Conservation (phyloP, 106 monocot species). For the Platanthera guangdongensis region DNA sequence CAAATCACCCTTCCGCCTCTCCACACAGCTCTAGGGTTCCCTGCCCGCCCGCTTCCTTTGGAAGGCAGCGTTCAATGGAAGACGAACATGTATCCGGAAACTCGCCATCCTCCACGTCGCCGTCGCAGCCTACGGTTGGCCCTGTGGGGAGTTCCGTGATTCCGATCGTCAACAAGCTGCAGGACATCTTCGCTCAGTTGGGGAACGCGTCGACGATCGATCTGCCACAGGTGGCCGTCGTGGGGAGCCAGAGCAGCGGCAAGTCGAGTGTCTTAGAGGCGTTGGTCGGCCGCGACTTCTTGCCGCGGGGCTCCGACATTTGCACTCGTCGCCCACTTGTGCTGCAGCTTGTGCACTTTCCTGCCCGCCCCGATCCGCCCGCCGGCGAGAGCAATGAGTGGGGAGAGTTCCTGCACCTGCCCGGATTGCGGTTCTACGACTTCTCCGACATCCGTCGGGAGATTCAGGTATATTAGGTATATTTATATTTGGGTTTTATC, state of each 20-base stretch:
- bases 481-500: background rate
- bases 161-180: constrained; percentile 75
- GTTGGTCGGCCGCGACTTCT: constrained; percentile 80
- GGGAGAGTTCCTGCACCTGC: constrained; percentile 87
- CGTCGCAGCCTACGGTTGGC: constrained; percentile 8
- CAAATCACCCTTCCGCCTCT: too few species aligned
- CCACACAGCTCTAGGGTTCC: too few species aligned
- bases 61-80: constrained; percentile 11
- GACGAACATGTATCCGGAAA: constrained; percentile 10
- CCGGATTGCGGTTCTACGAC: constrained; percentile 52
- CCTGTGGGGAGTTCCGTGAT: constrained; percentile 49
- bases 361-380: constrained; percentile 3
- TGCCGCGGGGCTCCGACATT: constrained; percentile 71
- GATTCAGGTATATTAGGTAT: constrained; percentile 35
- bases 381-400: constrained; percentile 21
- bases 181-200: constrained; percentile 81
- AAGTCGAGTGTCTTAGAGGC: constrained; percentile 97
- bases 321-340: constrained; percentile 82
- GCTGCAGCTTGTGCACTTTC: constrained; percentile 66
- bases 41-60: background rate
- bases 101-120: background rate
- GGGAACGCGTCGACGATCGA: constrained; percentile 59
- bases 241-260: constrained; percentile 97
- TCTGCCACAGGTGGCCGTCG: constrained; percentile 84
- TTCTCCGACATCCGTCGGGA: constrained; percentile 58